A percentile compares a stretch with the other conserved stretches of the same genome.
Conservation (phyloP, 1,284 basidiomycete genomes). For the Erythrobasidium hasegawianum region DNA sequence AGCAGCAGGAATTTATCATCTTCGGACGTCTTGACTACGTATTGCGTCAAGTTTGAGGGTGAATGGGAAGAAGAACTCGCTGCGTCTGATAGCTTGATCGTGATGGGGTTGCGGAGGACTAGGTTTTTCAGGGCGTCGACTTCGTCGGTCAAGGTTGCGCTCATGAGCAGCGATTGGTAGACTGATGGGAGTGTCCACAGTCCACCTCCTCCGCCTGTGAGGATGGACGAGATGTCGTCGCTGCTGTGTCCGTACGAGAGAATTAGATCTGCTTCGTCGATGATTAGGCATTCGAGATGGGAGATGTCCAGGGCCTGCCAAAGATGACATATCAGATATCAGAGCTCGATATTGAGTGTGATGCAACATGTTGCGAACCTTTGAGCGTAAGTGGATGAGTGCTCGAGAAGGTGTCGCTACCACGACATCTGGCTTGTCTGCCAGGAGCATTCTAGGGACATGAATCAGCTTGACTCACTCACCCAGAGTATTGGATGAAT, state of each 20-base stretch:
- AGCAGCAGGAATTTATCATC: constrained; percentile 92
- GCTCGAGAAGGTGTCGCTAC: constrained; percentile 86
- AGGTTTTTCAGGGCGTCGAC: constrained; percentile 87
- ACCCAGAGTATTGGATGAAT: neutral
- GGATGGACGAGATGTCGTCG: constrained; percentile 80
- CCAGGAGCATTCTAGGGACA: constrained; percentile 64
- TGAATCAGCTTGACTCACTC: neutral
- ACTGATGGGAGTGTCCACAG: constrained; percentile 70
- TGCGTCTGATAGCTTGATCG: constrained; percentile 17
- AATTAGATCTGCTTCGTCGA: constrained; percentile 97
- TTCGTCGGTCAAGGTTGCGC: constrained; percentile 95
- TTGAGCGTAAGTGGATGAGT: constrained; percentile 72
- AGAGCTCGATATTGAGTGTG: neutral
- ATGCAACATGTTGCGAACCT: constrained; percentile 52
- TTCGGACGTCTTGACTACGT: constrained; percentile 77
- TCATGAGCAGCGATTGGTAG: constrained; percentile 94
- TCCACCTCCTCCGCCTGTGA: constrained; percentile 56
- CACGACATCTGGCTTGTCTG: constrained; percentile 86
- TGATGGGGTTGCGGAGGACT: constrained; percentile 76
- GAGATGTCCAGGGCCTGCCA: constrained; percentile 59
- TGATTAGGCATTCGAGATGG: constrained; percentile 77
- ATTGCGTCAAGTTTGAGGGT: constrained; percentile 67
- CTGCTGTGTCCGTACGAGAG: constrained; percentile 90
- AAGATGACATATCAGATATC: neutral
- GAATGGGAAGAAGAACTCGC: neutral